These are phyloP conservation scores for Biancaea sappan DNA, from an alignment of 306 rosid genomes.

Conservation along the genomic window DNA sequence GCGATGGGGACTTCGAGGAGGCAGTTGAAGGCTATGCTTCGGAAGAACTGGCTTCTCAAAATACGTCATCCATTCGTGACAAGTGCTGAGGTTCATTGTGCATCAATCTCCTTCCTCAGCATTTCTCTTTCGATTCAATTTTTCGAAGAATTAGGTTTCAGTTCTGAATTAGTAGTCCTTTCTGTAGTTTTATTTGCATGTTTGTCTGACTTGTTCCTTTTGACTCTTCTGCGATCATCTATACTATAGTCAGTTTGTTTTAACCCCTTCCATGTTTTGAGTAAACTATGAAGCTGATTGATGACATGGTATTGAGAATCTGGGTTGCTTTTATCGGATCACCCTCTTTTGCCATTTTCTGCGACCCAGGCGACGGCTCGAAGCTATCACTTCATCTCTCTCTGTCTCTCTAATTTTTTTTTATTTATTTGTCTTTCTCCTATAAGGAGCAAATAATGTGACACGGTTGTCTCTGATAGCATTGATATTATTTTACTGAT, in stretches of 20 bases:
- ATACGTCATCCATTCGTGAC: slow-evolving; percentile 87
- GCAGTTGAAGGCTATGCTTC: slow-evolving; percentile 88
- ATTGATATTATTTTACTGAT: neutral
- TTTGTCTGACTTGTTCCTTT: neutral
- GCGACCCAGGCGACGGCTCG: neutral
- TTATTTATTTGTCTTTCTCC: neutral
- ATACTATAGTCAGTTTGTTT: neutral
- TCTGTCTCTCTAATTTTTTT: neutral
- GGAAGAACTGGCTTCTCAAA: slow-evolving; percentile 96
- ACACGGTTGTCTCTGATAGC: slow-evolving; percentile 14
- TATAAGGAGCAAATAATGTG: neutral
- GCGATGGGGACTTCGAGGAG: slow-evolving; percentile 71
- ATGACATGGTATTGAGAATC: neutral
- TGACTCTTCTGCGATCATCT: slow-evolving; percentile 22
- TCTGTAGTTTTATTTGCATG: neutral
- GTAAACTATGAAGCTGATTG: neutral
- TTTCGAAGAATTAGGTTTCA: neutral
- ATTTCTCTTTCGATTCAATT: neutral
- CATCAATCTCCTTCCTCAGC: neutral
- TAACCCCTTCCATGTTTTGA: slow-evolving; percentile 10
- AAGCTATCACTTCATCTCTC: neutral
- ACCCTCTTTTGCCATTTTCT: neutral
- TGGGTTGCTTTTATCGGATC: neutral
- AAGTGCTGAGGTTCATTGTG: slow-evolving; percentile 66
- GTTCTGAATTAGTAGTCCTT: neutral